Evolutionary conservation across 192 early-diverging fungal genomes (phyloP).

Genomic region (Entophlyctis luteolus): DNA sequence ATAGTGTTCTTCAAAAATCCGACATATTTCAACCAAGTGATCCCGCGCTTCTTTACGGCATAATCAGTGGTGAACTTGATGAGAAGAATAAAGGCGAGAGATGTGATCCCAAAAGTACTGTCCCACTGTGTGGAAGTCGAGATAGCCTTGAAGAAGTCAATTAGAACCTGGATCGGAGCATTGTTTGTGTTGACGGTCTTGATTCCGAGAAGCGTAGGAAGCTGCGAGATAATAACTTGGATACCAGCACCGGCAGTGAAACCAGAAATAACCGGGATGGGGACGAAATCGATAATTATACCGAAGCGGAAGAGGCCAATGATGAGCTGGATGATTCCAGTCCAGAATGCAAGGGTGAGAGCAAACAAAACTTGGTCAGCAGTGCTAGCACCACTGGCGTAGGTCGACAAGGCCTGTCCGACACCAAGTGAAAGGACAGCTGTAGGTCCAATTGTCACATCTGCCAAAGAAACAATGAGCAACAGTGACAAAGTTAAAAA

Average conservation of each 20-base stretch:
- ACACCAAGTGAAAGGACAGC: constrained; percentile 75
- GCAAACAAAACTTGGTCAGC: constrained; percentile 45
- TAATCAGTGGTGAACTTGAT: too few relatives aligned
- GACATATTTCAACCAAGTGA: constrained; percentile 52
- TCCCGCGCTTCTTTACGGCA: not conserved
- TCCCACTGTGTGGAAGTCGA: constrained; percentile 43
- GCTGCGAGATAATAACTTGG: constrained; percentile 76
- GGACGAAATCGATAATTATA: constrained; percentile 82
- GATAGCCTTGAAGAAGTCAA: constrained; percentile 48
- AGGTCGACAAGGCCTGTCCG: constrained; percentile 58
- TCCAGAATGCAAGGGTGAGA: constrained; percentile 63
- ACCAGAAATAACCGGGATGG: constrained; percentile 54
- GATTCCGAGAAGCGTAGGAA: constrained; percentile 76
- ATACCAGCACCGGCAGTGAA: constrained; percentile 69
- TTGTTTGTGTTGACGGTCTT: constrained; percentile 67
- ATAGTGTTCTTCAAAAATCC: constrained; percentile 70
- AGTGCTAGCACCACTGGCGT: constrained; percentile 11
- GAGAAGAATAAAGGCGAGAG: constrained; percentile 41
- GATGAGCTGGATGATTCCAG: constrained; percentile 64
- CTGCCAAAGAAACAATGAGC: too few relatives aligned
- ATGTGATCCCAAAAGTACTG: constrained; percentile 47
- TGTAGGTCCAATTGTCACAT: constrained; percentile 67
- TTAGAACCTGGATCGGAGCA: constrained; percentile 70
- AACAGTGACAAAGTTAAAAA: too few relatives aligned
- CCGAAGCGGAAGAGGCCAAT: constrained; percentile 81